Conservation (phyloP, 768 basidiomycete species). For the Suillus clintonianus region DNA sequence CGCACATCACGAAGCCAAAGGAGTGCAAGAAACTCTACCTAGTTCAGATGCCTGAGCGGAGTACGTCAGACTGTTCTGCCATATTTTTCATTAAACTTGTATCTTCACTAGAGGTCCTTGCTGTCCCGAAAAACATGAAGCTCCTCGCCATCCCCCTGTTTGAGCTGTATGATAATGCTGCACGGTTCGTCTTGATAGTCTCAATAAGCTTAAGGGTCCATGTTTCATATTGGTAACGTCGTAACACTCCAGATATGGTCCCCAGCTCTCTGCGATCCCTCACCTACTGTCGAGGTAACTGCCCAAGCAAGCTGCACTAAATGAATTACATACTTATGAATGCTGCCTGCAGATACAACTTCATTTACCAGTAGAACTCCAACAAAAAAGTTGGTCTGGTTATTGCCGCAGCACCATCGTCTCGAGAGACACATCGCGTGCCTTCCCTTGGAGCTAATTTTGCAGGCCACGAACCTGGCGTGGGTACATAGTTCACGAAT, state of each 20-base stretch:
- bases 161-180: constrained; percentile 97
- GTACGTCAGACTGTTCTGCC: constrained; percentile 47
- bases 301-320: not conserved
- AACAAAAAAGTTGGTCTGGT: not conserved
- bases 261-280: constrained; percentile 92
- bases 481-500: not conserved
- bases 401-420: not conserved
- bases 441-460: constrained; percentile 10
- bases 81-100: constrained; percentile 2
- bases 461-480: not conserved
- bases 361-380: constrained; percentile 66
- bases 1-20: constrained; percentile 97
- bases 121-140: constrained; percentile 99
- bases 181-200: constrained; percentile 50
- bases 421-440: not conserved
- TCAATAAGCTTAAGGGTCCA: not conserved
- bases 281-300: constrained; percentile 82
- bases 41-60: constrained; percentile 92
- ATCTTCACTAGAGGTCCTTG: constrained; percentile 74
- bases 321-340: not conserved
- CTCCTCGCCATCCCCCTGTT: constrained; percentile 94
- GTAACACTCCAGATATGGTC: constrained; percentile 66
- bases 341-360: constrained; percentile 56
- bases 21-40: constrained; percentile 97
- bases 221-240: constrained; percentile 5